Evolutionary conservation across 2,329 filamentous ascomycete species (phyloP), one percentile per base, ranked within the genome.

Genomic region (Sarocladiaceae sp.): DNA sequence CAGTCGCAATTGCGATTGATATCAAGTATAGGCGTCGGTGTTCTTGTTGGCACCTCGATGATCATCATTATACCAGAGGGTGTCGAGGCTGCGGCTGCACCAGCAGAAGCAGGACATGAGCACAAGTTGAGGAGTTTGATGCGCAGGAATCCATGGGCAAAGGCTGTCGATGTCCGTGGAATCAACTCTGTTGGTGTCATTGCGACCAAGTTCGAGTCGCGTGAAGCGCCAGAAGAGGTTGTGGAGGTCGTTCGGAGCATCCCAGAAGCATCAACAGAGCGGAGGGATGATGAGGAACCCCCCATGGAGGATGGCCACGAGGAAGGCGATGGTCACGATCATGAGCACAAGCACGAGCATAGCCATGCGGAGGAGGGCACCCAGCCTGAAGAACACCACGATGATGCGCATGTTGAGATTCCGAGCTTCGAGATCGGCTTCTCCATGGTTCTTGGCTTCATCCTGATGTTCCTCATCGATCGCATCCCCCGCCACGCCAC

Each of bases 11-110:
- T 97, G 46, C 84, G 91, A 58, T 71, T 95, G 41, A 86, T 97
- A 60, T 94, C 91, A 18, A 90, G 89, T 46, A 79, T 97, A 60
- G 93, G 93, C 44, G 88, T 95, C 63, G 93, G 93, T 34, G 85
- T 98, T 43, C 73, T 98, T 7, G 90, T 98, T 13, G 93, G 93
- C 27, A 97, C 93, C 21, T 91, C 91, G 1, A 76, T 98, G 51
- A 91, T 97, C 51, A 89, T 98, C 24, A 97, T 98, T 58, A 95
- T 98, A 56, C 93, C 93, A 1, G 93, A 98, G 64, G 93, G 93
- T 29, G 83, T 97, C 48, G 90, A 96, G 60, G 76, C 96, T 46
- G 88, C 93, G 54, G 81, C 74, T 12, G 68, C 75, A 3, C 63
- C 66, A 2, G 60, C 74, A 3, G 60, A 68, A 46, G 53, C 60